These are phyloP conservation scores for Kodamaea hsintzibuensis DNA, from an alignment of 805 yeast species.

Conservation along the genomic window DNA sequence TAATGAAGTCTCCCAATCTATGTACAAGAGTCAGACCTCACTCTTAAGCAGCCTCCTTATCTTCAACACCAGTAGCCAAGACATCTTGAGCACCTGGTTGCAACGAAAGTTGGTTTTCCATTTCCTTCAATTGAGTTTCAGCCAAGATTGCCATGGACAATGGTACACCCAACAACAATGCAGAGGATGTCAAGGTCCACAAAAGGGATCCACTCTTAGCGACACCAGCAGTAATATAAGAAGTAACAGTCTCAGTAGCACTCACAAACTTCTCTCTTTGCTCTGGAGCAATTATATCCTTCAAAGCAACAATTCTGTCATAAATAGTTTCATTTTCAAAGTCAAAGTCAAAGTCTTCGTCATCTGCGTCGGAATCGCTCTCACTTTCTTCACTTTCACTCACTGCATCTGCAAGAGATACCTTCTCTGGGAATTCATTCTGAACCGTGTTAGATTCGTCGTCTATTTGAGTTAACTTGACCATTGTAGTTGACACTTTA, in stretches of 20 bases:
- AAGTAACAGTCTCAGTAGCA: constrained; percentile 29
- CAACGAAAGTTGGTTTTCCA: constrained; percentile 87
- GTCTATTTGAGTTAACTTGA: constrained; percentile 70
- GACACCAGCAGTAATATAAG: constrained; percentile 43
- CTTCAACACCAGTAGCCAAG: constrained; percentile 61
- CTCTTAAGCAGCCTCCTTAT: constrained; percentile 23
- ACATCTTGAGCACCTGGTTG: constrained; percentile 78
- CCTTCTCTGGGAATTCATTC: constrained; percentile 28
- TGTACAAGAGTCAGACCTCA: constrained; percentile 5
- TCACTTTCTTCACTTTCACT: constrained; percentile 38
- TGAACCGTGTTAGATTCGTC: constrained; percentile 47
- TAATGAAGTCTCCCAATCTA: not conserved
- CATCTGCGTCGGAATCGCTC: constrained; percentile 58
- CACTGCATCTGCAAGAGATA: constrained; percentile 28
- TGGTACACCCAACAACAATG: constrained; percentile 89
- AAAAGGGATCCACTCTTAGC: constrained; percentile 70
- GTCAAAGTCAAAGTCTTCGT: constrained; percentile 57
- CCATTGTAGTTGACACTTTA: constrained; percentile 47
- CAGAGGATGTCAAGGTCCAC: constrained; percentile 85
- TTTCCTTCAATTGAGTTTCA: constrained; percentile 90
- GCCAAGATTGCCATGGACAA: constrained; percentile 83
- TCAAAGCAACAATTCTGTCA: constrained; percentile 89
- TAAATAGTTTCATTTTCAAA: constrained; percentile 75
- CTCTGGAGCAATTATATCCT: constrained; percentile 87
- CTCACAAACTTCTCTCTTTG: constrained; percentile 58